phyloP scores from a whole-genome alignment of 2,329 filamentous ascomycete genomes.

The Nothophaeocryptopus gaeumannii region DNA sequence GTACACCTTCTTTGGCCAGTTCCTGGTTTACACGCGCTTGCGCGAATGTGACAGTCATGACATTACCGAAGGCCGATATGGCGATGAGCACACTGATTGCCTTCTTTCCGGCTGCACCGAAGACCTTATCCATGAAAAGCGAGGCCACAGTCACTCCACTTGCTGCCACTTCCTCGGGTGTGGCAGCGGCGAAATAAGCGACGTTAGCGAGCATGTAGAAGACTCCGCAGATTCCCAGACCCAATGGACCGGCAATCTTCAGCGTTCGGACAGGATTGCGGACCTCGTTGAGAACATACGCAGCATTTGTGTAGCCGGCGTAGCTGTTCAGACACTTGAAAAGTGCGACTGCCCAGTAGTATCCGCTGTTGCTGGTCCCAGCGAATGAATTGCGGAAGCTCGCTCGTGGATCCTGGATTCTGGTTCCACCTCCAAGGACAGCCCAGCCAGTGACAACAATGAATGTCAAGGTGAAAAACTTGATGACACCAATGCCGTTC shows the following conservation, averaged over 20 bases:
- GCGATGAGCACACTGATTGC: constrained; percentile 58
- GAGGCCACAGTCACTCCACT: constrained; percentile 56
- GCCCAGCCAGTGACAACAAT: constrained; percentile 54
- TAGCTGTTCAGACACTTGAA: constrained; percentile 47
- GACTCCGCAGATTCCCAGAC: constrained; percentile 43
- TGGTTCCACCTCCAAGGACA: constrained; percentile 54
- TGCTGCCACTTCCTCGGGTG: constrained; percentile 45
- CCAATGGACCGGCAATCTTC: constrained; percentile 48
- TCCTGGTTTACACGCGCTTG: constrained; percentile 58
- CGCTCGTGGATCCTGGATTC: constrained; percentile 48
- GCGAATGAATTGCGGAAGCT: constrained; percentile 58
- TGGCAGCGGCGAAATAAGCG: constrained; percentile 55
- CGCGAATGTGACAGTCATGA: constrained; percentile 56
- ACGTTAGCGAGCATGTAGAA: constrained; percentile 58
- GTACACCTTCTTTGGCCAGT: constrained; percentile 59
- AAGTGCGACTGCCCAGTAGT: constrained; percentile 56
- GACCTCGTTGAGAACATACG: constrained; percentile 62
- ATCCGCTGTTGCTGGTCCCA: constrained; percentile 43
- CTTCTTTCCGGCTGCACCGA: constrained; percentile 51
- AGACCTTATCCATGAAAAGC: constrained; percentile 59
- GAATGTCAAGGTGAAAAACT: constrained; percentile 60
- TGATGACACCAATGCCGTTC: constrained; percentile 58
- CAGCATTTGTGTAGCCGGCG: constrained; percentile 50
- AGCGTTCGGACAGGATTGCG: constrained; percentile 31
- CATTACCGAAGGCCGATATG: constrained; percentile 58